These are phyloP conservation scores for Sanghuangporus weigelae DNA, from an alignment of 1,284 basidiomycete genomes.

Conservation along the genomic window DNA sequence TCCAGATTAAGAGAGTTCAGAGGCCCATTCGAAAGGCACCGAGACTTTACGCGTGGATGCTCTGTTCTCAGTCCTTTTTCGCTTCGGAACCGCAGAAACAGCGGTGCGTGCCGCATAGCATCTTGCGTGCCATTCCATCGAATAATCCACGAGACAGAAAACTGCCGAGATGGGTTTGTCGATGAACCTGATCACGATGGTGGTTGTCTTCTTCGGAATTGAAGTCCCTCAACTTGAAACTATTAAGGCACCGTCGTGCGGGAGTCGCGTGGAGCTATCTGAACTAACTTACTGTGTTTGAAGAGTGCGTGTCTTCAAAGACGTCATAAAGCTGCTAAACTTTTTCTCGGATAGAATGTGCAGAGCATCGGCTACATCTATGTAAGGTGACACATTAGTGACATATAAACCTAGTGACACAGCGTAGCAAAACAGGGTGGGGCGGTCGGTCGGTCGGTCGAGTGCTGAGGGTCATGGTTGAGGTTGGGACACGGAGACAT, in stretches of 20 bases:
- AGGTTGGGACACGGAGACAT: neutral
- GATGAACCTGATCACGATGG: no score
- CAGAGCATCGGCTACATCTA: neutral
- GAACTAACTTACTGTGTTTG: neutral
- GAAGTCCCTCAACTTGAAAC: neutral
- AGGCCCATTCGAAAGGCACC: no score
- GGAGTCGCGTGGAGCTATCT: neutral
- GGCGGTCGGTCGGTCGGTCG: neutral
- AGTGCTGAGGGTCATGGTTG: neutral
- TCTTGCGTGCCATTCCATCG: no score
- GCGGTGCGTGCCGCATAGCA: no score
- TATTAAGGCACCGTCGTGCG: neutral
- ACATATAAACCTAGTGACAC: neutral
- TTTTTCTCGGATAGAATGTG: neutral
- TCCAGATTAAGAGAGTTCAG: no score
- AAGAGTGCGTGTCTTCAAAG: neutral
- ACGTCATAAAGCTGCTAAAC: neutral
- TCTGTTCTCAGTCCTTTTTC: no score
- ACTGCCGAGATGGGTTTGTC: no score
- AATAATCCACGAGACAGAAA: no score
- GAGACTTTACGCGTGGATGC: no score
- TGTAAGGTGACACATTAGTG: neutral
- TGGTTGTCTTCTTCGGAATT: no score
- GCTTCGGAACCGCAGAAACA: no score
- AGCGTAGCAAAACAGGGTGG: neutral